Evolutionary conservation across 306 rosid species (phyloP).

Genomic region (Gillenia trifoliata): DNA sequence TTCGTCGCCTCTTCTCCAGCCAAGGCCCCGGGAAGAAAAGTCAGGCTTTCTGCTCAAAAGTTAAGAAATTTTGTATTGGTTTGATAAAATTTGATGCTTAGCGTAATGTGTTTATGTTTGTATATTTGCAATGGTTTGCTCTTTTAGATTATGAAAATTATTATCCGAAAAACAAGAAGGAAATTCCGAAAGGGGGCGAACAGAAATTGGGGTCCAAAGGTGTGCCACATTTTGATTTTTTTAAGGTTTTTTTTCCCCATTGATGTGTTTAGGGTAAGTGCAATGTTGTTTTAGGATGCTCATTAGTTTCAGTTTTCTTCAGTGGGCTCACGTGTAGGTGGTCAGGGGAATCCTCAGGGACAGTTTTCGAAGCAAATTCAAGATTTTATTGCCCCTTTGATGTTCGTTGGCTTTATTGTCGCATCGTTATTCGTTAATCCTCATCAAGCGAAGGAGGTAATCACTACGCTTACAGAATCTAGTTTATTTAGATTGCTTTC

Average conservation of each 20-base stretch:
- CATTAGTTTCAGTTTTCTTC: conserved; percentile 3
- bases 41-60: not conserved
- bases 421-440: conserved; percentile 49
- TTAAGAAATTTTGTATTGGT: not conserved
- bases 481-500: not conserved
- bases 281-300: not conserved
- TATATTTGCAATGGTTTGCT: not conserved
- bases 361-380: conserved; percentile 46
- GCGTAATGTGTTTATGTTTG: not conserved
- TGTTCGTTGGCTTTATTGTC: conserved; percentile 51
- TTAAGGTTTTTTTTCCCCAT: not conserved
- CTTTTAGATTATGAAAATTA: conserved; percentile 31
- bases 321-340: conserved; percentile 66
- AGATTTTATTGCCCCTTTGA: conserved; percentile 40
- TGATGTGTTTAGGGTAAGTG: not conserved
- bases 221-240: not conserved
- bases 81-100: not conserved
- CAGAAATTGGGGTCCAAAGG: conserved; percentile 35
- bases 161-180: conserved; percentile 32
- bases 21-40: conserved; percentile 22
- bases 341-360: conserved; percentile 44
- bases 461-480: not conserved
- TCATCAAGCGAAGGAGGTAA: conserved; percentile 64
- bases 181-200: conserved; percentile 18
- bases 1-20: conserved; percentile 24